Percentiles rank a stretch among this genome's conserved stretches.
These are phyloP conservation scores for Colletotrichum sojae DNA, from an alignment of 2,329 filamentous ascomycete species.

Conservation along the genomic window DNA sequence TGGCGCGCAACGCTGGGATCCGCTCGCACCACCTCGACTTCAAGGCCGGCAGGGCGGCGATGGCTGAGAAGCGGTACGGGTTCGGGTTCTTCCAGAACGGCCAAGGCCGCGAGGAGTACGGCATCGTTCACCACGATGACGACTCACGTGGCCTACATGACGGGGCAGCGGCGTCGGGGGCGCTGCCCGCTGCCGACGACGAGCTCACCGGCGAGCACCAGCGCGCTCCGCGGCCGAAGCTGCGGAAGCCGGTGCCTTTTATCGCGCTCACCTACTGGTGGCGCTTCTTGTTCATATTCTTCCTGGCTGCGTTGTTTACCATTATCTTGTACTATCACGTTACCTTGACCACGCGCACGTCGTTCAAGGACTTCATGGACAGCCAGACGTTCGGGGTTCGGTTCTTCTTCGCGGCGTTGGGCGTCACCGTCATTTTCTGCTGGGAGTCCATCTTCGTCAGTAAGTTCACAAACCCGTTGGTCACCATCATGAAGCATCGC, in stretches of 20 bases:
- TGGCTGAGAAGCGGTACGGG: slow-evolving; percentile 46
- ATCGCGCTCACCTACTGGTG: slow-evolving; percentile 53
- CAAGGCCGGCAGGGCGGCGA: slow-evolving; percentile 40
- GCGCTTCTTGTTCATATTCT: slow-evolving; percentile 49
- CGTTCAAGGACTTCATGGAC: slow-evolving; percentile 53
- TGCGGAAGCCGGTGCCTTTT: slow-evolving; percentile 48
- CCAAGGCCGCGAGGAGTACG: slow-evolving; percentile 48
- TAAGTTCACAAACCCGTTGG: slow-evolving; percentile 40
- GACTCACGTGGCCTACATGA: slow-evolving; percentile 41
- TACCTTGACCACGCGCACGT: slow-evolving; percentile 40
- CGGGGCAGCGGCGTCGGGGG: slow-evolving; percentile 18
- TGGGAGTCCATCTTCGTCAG: slow-evolving; percentile 58
- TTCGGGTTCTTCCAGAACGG: slow-evolving; percentile 48
- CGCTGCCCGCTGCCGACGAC: slow-evolving; percentile 7
- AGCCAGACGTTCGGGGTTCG: slow-evolving; percentile 58
- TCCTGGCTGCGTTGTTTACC: slow-evolving; percentile 51
- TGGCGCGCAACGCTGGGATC: slow-evolving; percentile 50
- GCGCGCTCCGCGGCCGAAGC: neutral
- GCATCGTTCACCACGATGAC: slow-evolving; percentile 49
- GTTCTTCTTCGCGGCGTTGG: slow-evolving; percentile 58
- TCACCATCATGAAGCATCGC: neutral
- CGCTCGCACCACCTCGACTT: slow-evolving; percentile 44
- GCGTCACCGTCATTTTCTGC: slow-evolving; percentile 57
- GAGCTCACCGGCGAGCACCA: slow-evolving; percentile 3
- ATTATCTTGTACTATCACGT: slow-evolving; percentile 59